Base-by-base conservation (phyloP, 148 eudicot species). In the Agrostemma githago region DNA sequence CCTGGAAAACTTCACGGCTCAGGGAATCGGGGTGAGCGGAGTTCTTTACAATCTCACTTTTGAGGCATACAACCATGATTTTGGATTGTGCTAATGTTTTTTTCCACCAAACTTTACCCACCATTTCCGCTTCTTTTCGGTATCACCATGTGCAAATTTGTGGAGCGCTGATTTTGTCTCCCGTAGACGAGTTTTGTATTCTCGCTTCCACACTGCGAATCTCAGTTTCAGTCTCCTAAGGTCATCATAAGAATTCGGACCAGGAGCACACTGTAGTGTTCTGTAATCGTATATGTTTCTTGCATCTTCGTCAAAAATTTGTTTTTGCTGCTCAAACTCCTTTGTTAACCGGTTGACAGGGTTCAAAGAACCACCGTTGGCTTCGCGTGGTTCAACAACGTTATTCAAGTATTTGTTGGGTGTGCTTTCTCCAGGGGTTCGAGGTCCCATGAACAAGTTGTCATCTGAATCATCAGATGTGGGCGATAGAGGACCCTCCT, bases 201-300 rank as follows among this genome's bases (percentile, higher is more conserved):
- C 97, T 77, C 83, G 90, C 78, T 88, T 92, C 99, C 99, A 96
- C 12, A 72, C 68, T 75, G 85, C 90, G 62, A 96, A 92, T 78
- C 88, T 85, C 74, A 77, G 76, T 74, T 88, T 92, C 71, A 96
- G 82, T 62, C 89, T 91, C 74, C 85, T 80, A 54, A 85, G 79
- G 60, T 91, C 98, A 73, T 87, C 91, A 62, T 73, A 78, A 0
- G 95, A 86, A 67, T 82, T 80, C 11, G 39, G n/a, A 74, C 78
- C 76, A 11, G 86, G 77, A 71, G 72, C 68, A 67, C 81, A 63
- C 72, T 72, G 84, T 53, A 84, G 78, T n/a, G 84, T 74, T 68
- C 82, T 85, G 72, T 65, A 79, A 41, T 89, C 92, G 17, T 54
- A 79, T 70, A 92, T 78, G 70, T 88, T 88, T 80, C 74, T 84